Base-by-base conservation (phyloP, 1,284 basidiomycete genomes). In the Cutaneotrichosporon dermatis region DNA sequence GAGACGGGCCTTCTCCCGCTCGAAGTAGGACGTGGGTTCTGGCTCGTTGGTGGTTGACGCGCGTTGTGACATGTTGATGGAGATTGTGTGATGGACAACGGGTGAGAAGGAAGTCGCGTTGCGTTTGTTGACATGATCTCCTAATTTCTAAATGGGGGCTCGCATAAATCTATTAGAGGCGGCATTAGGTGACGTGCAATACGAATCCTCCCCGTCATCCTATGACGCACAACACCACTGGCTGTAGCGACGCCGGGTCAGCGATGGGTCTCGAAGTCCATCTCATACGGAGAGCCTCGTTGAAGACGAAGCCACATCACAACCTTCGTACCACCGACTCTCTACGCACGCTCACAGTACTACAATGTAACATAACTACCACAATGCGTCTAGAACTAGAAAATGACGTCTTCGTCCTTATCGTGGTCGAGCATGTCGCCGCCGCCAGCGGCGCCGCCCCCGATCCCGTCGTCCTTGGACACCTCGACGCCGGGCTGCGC, bases 391-490 rank as follows among this genome's bases (percentile, higher is more conserved):
- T 25, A 49, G 33, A 36, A 35, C 63, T 72, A 94, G 82, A 93
- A 95, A 76, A 95, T 94, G 58, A 96, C 86, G 77, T 96, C 93
- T 63, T 85, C 85, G 72, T 96, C 93, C 76, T 92, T 94, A 69
- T 70, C 71, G 57, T 85, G 88, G 66, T 84, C 86, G 58, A 95
- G 78, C 67, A 95, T 80, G 76, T 94, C 85, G 2, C 75, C 78
- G 7, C 77, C 73, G 34, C 76, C 75, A 7, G 62, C 76, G 1
- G 66, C 57, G 48, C 73, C 65, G 64, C 73, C 72, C 6, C 67
- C 69, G 33, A 81, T 77, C n/a, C 78, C 80, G 42, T 76, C 75
- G 59, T 76, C 74, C 43, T 60, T 67, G 56, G 76, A 73, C 52
- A 71, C 69, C 62, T 77, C 75, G 73, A 44, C 66, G 12, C 57